These are phyloP conservation scores for Phytopythium cucurbitacearum DNA, from an alignment of 352 stramenopile species.

Conservation along the genomic window DNA sequence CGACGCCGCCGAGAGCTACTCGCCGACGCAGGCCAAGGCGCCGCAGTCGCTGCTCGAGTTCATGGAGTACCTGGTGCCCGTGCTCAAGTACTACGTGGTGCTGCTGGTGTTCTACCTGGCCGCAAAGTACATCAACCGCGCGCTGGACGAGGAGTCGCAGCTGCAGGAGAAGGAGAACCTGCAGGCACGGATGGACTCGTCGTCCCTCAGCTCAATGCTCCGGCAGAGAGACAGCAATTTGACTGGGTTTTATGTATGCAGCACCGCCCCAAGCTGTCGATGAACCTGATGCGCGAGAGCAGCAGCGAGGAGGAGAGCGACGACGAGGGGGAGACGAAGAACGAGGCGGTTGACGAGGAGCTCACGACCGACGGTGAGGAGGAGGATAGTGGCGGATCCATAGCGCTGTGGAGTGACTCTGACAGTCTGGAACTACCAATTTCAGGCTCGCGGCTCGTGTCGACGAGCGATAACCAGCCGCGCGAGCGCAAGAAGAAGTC, in stretches of 20 bases:
- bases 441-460: conserved; percentile 37
- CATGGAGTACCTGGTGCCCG: conserved; percentile 38
- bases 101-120: conserved; percentile 53
- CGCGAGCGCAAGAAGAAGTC: conserved; percentile 27
- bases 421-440: not conserved
- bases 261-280: conserved; percentile 38
- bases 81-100: conserved; percentile 75
- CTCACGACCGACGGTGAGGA: conserved; percentile 57
- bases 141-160: conserved; percentile 45
- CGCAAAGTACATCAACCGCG: conserved; percentile 54
- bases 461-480: conserved; percentile 11
- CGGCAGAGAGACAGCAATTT: not conserved
- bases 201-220: not conserved
- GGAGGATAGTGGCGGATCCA: no score
- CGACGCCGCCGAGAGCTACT: not conserved
- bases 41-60: conserved; percentile 57
- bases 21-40: conserved; percentile 9
- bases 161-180: conserved; percentile 37
- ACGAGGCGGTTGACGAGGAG: conserved; percentile 59
- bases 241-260: conserved; percentile 1
- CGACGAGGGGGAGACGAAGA: conserved; percentile 25
- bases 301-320: conserved; percentile 31
- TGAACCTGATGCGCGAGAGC: conserved; percentile 43
- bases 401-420: not conserved
- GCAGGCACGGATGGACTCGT: not conserved